Conservation (phyloP, 169 alveolate species). For the Perkinsus marinus region DNA sequence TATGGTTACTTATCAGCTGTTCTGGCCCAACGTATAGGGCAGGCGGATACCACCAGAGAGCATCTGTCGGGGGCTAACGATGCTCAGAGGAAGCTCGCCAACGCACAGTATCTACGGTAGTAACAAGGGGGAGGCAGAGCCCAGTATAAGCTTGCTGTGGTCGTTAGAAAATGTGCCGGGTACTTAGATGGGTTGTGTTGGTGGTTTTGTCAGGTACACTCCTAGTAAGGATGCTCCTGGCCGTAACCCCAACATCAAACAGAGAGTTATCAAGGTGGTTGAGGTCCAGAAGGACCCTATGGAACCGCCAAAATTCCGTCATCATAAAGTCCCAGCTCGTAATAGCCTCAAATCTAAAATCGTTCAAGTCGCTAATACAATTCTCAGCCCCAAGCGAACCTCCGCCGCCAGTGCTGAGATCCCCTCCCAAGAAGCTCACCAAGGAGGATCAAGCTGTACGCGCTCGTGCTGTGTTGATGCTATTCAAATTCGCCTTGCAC, state of each 20-base stretch:
- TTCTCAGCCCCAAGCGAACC: neutral
- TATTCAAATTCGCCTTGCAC: too few species aligned
- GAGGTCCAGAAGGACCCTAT: slow-evolving; percentile 81
- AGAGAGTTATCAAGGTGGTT: slow-evolving; percentile 69
- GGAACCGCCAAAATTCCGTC: slow-evolving; percentile 82
- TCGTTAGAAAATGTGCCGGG: neutral
- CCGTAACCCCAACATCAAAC: slow-evolving; percentile 41
- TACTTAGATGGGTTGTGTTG: neutral
- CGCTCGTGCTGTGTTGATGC: too few species aligned
- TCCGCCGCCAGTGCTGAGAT: slow-evolving; percentile 64
- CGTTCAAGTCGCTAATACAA: too few species aligned
- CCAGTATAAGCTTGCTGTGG: too few species aligned
- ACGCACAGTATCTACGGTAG: neutral
- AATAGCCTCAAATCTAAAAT: too few species aligned
- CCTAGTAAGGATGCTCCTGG: slow-evolving; percentile 22
- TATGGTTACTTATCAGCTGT: neutral
- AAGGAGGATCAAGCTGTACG: slow-evolving; percentile 65
- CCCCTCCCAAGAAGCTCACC: slow-evolving; percentile 86
- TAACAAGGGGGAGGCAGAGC: too few species aligned
- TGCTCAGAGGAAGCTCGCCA: neutral
- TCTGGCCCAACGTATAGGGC: neutral
- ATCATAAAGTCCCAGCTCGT: slow-evolving; percentile 66
- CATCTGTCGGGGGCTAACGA: neutral
- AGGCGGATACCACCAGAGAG: neutral
- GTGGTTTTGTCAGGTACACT: neutral